Evolutionary conservation across 2,329 filamentous ascomycete genomes (phyloP).

Genomic region (Colletotrichum limetticola): DNA sequence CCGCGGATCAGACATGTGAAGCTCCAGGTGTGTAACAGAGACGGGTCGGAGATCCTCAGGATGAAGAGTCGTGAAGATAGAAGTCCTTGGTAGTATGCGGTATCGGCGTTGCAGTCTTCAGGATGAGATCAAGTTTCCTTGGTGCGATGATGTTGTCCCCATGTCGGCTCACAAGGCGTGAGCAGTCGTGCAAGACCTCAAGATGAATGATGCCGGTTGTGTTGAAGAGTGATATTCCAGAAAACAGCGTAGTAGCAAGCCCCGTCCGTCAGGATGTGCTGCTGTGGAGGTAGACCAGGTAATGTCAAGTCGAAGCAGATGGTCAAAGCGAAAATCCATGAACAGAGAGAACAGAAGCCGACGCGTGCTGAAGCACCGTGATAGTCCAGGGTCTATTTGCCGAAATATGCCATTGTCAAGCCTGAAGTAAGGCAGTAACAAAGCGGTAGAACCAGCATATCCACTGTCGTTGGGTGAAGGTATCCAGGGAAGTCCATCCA

Average conservation of each 20-base stretch:
- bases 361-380: neutral
- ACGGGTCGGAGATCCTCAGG: neutral
- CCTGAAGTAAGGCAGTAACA: conserved; percentile 15
- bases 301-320: neutral
- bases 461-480: neutral
- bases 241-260: neutral
- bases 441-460: neutral
- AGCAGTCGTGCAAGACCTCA: too few relatives aligned
- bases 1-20: conserved; percentile 4
- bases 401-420: neutral
- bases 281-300: neutral
- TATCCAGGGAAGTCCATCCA: conserved; percentile 17
- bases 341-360: conserved; percentile 19
- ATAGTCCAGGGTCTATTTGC: neutral
- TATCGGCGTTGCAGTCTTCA: neutral
- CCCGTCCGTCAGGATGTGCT: neutral
- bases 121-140: too few relatives aligned
- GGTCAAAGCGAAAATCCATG: conserved; percentile 31
- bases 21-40: neutral
- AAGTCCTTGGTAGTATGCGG: too few relatives aligned
- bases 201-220: too few relatives aligned
- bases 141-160: too few relatives aligned
- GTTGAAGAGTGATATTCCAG: neutral
- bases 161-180: too few relatives aligned
- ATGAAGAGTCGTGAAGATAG: neutral